phyloP scores from a whole-genome alignment of 805 yeast genomes.

The Yamadazyma philogaea region DNA sequence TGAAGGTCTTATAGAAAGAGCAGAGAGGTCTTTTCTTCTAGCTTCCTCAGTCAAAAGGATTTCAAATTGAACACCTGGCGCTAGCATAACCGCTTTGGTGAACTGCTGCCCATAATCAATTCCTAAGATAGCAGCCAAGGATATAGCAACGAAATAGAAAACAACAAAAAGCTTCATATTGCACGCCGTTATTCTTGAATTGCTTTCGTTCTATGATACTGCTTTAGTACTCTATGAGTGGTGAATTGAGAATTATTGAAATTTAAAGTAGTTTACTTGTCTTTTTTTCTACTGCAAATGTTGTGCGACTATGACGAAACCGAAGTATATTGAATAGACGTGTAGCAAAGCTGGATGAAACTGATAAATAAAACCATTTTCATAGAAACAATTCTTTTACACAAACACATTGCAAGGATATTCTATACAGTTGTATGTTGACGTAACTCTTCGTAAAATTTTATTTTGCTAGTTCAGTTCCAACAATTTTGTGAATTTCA shows the following conservation, averaged over 20 bases:
- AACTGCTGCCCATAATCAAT: slow-evolving; percentile 86
- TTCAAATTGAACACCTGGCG: slow-evolving; percentile 88
- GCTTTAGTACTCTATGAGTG: not conserved
- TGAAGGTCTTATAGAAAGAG: slow-evolving; percentile 57
- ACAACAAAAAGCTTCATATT: slow-evolving; percentile 12
- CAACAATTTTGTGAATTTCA: too few species aligned
- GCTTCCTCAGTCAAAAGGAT: slow-evolving; percentile 86
- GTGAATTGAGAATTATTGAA: not conserved
- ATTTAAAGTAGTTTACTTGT: slow-evolving; percentile 5
- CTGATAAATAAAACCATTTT: too few species aligned
- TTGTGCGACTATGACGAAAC: not conserved
- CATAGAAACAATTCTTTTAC: too few species aligned
- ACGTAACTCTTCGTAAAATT: too few species aligned
- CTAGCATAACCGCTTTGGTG: slow-evolving; percentile 83
- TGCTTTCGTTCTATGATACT: not conserved
- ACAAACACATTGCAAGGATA: too few species aligned
- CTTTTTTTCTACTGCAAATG: slow-evolving; percentile 2
- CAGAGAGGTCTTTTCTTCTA: slow-evolving; percentile 84
- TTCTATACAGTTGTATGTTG: too few species aligned
- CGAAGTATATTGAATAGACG: too few species aligned
- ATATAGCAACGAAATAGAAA: slow-evolving; percentile 16
- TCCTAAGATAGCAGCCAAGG: slow-evolving; percentile 70
- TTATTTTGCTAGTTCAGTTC: too few species aligned
- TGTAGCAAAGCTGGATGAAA: too few species aligned
- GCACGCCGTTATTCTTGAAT: not conserved